A percentile compares a stretch with the other conserved stretches of the same genome.
These are phyloP conservation scores for Lithocarpus polystachyus DNA, from an alignment of 306 rosid species.

Conservation along the genomic window DNA sequence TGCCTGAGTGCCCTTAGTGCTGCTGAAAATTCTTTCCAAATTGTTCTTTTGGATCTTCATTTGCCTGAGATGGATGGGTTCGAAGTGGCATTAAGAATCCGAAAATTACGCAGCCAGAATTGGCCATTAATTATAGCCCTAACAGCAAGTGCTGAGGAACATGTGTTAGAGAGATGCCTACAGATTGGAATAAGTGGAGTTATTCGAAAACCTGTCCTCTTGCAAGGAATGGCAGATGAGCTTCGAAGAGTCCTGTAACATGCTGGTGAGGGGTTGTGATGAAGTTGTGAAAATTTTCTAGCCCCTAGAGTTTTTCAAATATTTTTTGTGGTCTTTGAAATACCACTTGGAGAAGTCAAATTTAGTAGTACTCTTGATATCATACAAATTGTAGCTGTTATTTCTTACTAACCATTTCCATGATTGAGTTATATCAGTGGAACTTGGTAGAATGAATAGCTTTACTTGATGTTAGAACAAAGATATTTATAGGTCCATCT, in stretches of 20 bases:
- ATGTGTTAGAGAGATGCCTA: slow-evolving; percentile 63
- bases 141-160: slow-evolving; percentile 62
- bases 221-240: slow-evolving; percentile 61
- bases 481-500: not conserved
- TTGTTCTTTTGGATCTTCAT: slow-evolving; percentile 69
- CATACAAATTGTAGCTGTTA: slow-evolving; percentile 14
- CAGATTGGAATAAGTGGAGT: slow-evolving; percentile 75
- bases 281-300: slow-evolving; percentile 22
- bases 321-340: not conserved
- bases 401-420: slow-evolving; percentile 16
- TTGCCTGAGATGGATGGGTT: slow-evolving; percentile 91
- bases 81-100: slow-evolving; percentile 59
- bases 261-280: slow-evolving; percentile 49
- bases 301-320: not conserved
- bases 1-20: slow-evolving; percentile 52
- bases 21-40: slow-evolving; percentile 33
- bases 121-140: slow-evolving; percentile 78
- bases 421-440: not conserved
- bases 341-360: slow-evolving; percentile 12
- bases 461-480: not conserved
- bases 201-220: slow-evolving; percentile 64
- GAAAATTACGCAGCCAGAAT: slow-evolving; percentile 47
- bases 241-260: slow-evolving; percentile 51
- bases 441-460: not conserved
- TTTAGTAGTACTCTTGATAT: not conserved